Evolutionary conservation across 2,329 filamentous ascomycete genomes (phyloP), one percentile per base, ranked within the genome.

Genomic region (Lanzia echinophila): DNA sequence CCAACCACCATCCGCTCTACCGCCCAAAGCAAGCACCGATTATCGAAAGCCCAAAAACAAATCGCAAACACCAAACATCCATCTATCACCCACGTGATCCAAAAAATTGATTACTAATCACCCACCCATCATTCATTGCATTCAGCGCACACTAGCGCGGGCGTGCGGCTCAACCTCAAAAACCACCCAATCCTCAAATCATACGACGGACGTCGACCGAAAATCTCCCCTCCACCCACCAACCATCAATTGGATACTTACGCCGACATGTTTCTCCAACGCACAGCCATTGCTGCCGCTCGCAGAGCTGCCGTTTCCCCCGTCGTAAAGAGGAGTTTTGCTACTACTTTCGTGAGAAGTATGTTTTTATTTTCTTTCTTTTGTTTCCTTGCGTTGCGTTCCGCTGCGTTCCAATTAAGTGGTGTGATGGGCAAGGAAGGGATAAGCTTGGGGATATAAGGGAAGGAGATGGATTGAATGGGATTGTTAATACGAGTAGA

Each of bases 291-390:
- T 62, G 73, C 77, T 63, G 79, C 75, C 68, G 81, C 80, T 67
- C 82, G 82, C 70, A 79, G 82, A 59, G 81, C 76, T 28, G 75
- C 76, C 67, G 73, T 75, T 58, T 65, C 72, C 54, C 79, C 81
- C 62, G 71, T 73, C 60, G 71, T 77, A 68, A 75, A 76, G 65
- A 81, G 82, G 70, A 76, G 73, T 71, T 82, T 86, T 69, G 72
- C 78, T 62, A 82, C 76, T 68, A 79, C 81, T 59, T 71, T 81
- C 63, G 71, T 79, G 68, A 81, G 81, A 73, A 77, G 82, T 85
- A 82, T 72, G 76, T 66, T 24, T 28, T 28, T 28, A 4, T 4
- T 28, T 28, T 28, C 20, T 8, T 17, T 32, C 34, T 15, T 22
- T 54, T 55, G 54, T 62, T 66, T 64, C 57, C 56, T 60, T 4